phyloP scores from a whole-genome alignment of 257 asterid genomes.

The Cruciata laevipes region DNA sequence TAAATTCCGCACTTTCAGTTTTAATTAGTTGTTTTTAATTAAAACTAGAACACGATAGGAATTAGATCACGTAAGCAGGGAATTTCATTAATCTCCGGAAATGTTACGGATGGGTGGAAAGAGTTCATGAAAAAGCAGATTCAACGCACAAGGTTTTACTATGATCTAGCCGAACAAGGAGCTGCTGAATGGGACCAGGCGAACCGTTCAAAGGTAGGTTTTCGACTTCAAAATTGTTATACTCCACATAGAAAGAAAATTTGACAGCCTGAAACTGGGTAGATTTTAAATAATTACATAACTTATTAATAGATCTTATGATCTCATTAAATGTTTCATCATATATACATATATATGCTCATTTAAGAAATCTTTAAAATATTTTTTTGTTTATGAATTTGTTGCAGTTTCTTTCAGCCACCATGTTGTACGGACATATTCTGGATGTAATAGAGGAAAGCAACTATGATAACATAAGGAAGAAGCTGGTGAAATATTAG shows the following conservation, averaged over 20 bases:
- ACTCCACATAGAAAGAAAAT: too few relatives aligned
- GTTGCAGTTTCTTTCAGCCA: slow-evolving; percentile 69
- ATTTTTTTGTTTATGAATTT: not conserved
- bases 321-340: too few relatives aligned
- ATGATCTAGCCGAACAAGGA: slow-evolving; percentile 61
- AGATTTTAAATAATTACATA: too few relatives aligned
- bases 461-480: slow-evolving; percentile 64
- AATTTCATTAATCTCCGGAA: slow-evolving; percentile 57
- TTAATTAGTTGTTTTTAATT: too few relatives aligned
- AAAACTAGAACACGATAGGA: too few relatives aligned
- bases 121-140: slow-evolving; percentile 77
- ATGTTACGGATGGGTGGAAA: slow-evolving; percentile 54
- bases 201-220: slow-evolving; percentile 76
- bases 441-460: slow-evolving; percentile 61
- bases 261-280: too few relatives aligned
- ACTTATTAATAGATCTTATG: too few relatives aligned
- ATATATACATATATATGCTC: too few relatives aligned
- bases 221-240: too few relatives aligned
- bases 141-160: slow-evolving; percentile 61
- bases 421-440: slow-evolving; percentile 56
- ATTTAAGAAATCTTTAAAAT: too few relatives aligned
- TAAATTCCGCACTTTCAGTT: too few relatives aligned
- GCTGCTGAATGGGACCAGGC: slow-evolving; percentile 63
- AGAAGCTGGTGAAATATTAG: slow-evolving; percentile 20
- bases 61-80: too few relatives aligned